Evolutionary conservation across 108 stramenopile species (phyloP).

Genomic region (Parmales sp.): DNA sequence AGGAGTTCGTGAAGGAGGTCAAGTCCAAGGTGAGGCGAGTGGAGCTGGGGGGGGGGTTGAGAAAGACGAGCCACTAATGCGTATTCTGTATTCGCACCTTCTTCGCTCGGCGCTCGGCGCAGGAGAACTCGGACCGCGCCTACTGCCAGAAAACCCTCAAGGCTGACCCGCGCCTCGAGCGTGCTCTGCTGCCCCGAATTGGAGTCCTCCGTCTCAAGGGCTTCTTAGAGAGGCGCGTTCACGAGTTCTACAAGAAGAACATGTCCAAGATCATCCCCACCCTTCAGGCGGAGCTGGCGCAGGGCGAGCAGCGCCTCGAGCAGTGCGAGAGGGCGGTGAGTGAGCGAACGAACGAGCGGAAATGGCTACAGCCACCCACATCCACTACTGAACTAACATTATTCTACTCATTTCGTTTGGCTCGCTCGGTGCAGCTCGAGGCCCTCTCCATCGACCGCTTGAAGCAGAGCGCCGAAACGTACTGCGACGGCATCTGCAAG

Average conservation of each 20-base stretch:
- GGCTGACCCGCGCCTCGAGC: conserved; percentile 17
- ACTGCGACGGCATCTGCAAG: conserved; percentile 74
- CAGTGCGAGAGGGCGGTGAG: conserved; percentile 53
- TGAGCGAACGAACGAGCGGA: too few species aligned
- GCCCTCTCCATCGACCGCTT: conserved; percentile 68
- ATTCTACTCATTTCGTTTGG: too few species aligned
- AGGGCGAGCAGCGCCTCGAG: conserved; percentile 50
- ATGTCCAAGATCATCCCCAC: conserved; percentile 82
- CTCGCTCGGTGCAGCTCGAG: conserved; percentile 61
- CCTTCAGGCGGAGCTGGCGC: conserved; percentile 65
- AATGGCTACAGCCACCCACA: too few species aligned
- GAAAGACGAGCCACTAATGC: too few species aligned
- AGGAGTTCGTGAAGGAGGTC: conserved; percentile 69
- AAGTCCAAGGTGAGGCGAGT: too few species aligned
- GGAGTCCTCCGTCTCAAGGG: conserved; percentile 64
- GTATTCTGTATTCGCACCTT: too few species aligned
- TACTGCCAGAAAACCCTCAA: conserved; percentile 31
- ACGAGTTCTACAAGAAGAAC: conserved; percentile 78
- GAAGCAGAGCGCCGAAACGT: conserved; percentile 60
- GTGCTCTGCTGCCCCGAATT: conserved; percentile 40
- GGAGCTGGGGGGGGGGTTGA: too few species aligned
- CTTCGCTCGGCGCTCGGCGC: conserved; percentile 44
- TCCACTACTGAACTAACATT: too few species aligned
- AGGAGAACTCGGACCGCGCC: conserved; percentile 45
- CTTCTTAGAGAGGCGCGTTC: conserved; percentile 76